Conservation (phyloP, 1,284 basidiomycete genomes). For the Naganishia cerealis region DNA sequence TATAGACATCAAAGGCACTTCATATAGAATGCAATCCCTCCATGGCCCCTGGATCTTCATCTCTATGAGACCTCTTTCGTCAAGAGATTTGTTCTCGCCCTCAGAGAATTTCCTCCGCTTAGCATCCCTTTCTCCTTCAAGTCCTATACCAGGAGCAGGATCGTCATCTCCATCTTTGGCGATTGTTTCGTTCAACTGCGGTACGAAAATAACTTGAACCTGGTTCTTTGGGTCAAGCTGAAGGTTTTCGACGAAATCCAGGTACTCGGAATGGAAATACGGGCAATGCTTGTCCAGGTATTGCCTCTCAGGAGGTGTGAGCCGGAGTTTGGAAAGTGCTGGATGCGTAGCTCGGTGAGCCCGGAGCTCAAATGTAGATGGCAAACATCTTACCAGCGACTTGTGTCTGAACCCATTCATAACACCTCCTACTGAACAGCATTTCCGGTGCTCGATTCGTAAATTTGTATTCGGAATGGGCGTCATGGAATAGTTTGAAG, state of each 20-base stretch:
- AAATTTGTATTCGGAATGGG: slow-evolving; percentile 71
- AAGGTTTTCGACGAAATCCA: slow-evolving; percentile 71
- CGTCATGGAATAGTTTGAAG: slow-evolving; percentile 71
- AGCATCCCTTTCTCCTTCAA: slow-evolving; percentile 56
- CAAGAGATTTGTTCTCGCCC: slow-evolving; percentile 19
- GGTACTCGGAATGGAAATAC: slow-evolving; percentile 71
- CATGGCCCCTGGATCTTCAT: slow-evolving; percentile 76
- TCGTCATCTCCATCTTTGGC: too few relatives aligned
- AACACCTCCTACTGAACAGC: slow-evolving; percentile 69
- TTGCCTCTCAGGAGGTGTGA: slow-evolving; percentile 65
- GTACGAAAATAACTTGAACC: slow-evolving; percentile 69
- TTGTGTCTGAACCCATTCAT: slow-evolving; percentile 66
- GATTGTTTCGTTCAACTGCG: slow-evolving; percentile 56
- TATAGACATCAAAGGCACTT: slow-evolving; percentile 89
- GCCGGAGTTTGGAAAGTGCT: slow-evolving; percentile 68
- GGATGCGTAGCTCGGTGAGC: neutral
- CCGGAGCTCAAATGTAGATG: neutral
- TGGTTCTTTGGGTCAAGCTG: slow-evolving; percentile 76
- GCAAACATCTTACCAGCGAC: slow-evolving; percentile 64
- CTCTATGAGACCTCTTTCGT: slow-evolving; percentile 67
- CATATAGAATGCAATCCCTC: slow-evolving; percentile 90
- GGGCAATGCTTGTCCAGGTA: slow-evolving; percentile 74
- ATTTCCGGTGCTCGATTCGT: slow-evolving; percentile 76
- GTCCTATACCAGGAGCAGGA: neutral
- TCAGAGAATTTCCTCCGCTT: slow-evolving; percentile 60